Conservation (phyloP, 2,329 filamentous ascomycete genomes). For the Calonectria honghensis region DNA sequence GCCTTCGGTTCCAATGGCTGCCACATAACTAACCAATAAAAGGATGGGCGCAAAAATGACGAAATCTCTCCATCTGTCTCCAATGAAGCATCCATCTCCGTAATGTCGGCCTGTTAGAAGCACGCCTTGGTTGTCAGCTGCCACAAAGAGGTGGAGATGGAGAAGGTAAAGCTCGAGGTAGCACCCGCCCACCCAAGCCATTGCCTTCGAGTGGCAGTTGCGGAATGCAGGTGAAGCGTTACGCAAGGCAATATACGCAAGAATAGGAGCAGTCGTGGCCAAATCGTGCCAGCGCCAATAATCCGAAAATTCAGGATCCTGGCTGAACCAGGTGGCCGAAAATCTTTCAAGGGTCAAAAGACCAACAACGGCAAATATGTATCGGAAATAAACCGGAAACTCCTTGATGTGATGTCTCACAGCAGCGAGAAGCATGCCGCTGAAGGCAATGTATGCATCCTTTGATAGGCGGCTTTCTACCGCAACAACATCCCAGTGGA, state of each 20-base stretch:
- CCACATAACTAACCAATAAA: constrained; percentile 42
- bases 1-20: background rate
- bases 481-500: constrained; percentile 70
- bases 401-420: constrained; percentile 49
- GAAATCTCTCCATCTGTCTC: constrained; percentile 52
- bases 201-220: constrained; percentile 61
- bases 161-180: constrained; percentile 77
- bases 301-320: constrained; percentile 71
- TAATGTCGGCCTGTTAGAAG: constrained; percentile 49
- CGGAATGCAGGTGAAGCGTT: constrained; percentile 59
- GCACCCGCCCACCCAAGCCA: constrained; percentile 72
- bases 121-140: constrained; percentile 73
- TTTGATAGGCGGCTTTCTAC: constrained; percentile 68
- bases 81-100: constrained; percentile 47
- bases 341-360: constrained; percentile 65
- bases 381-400: constrained; percentile 58
- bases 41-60: constrained; percentile 50
- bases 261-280: constrained; percentile 66
- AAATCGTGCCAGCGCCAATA: constrained; percentile 14
- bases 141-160: constrained; percentile 77
- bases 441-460: constrained; percentile 74
- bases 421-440: constrained; percentile 70
- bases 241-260: constrained; percentile 71
- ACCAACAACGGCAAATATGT: constrained; percentile 69
- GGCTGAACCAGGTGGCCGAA: constrained; percentile 49